Base-by-base conservation (phyloP, 169 alveolate species). In the Cryptosporidium baileyi region DNA sequence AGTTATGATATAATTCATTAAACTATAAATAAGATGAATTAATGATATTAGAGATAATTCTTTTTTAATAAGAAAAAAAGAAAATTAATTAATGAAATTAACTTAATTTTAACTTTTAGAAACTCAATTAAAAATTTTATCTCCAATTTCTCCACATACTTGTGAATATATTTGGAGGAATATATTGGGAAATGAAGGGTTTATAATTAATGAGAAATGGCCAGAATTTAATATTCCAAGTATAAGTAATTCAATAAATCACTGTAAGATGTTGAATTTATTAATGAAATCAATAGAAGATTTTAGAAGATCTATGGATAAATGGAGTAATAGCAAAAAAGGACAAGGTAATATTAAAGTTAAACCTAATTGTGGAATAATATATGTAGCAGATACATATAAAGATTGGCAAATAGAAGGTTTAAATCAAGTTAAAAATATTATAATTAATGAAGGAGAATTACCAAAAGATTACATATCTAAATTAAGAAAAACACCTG, bases 91-190 rank as follows among this genome's bases (percentile, higher is more conserved):
- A 43, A 43, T 43, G 51, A 43, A 43, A 43, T 15, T 57, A 7
- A 57, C 41, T 40, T 17, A 17, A 9, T 62, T n/a, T 17, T 74
- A 22, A 19, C 26, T 38, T 74, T 51, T 54, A 63, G 97, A 95
- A 88, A 89, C 93, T 3, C 94, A 93, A 40, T 89, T 94, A 60
- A 54, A 89, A 1, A 92, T 93, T 4, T 91, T 96, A 24, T 61
- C 92, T 15, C 98, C 98, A 28, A 91, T 95, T 24, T 91, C 95
- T 2, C 98, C 98, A 15, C 98, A 95, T 82, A 93, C 93, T 32
- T 92, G 96, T 63, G 98, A 95, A 80, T 93, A 95, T 74, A 91
- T 95, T 30, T 95, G 98, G 98, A 81, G 93, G 8, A 65, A 79
- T 62, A 82, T 95, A 30, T 90, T 95, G 51, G 90, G 91, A 43